A percentile compares a stretch with the other conserved stretches of the same genome.
phyloP scores from a whole-genome alignment of 805 yeast species.

The Kluyveromyces aestuarii region DNA sequence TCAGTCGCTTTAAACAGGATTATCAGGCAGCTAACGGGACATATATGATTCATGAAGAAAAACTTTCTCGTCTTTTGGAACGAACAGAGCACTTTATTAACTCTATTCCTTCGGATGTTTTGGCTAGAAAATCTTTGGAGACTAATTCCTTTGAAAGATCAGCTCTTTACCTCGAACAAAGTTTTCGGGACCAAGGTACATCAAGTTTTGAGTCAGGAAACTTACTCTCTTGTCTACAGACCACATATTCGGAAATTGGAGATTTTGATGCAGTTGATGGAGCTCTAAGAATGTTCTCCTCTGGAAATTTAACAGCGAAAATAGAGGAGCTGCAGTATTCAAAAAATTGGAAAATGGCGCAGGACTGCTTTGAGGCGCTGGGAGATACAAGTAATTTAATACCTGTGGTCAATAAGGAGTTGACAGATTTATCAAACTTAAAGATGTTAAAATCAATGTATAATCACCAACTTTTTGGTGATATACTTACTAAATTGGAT shows the following conservation, averaged over 20 bases:
- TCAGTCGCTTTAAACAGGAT: slow-evolving; percentile 32
- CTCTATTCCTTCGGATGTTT: slow-evolving; percentile 52
- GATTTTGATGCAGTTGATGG: slow-evolving; percentile 91
- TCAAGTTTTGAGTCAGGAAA: slow-evolving; percentile 19
- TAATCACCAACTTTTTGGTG: slow-evolving; percentile 68
- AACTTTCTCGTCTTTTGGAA: slow-evolving; percentile 16
- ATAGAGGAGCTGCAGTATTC: slow-evolving; percentile 74
- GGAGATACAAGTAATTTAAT: slow-evolving; percentile 34
- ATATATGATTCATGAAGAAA: slow-evolving; percentile 18
- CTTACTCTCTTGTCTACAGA: slow-evolving; percentile 46
- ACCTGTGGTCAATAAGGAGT: slow-evolving; percentile 16
- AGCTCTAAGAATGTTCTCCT: slow-evolving; percentile 61
- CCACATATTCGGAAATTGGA: slow-evolving; percentile 76
- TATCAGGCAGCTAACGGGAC: slow-evolving; percentile 23
- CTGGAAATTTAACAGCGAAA: slow-evolving; percentile 63
- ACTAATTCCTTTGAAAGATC: slow-evolving; percentile 85
- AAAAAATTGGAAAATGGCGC: slow-evolving; percentile 80
- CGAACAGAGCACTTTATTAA: slow-evolving; percentile 41
- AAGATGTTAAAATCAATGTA: slow-evolving; percentile 62
- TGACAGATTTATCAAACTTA: slow-evolving; percentile 27
- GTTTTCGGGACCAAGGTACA: slow-evolving; percentile 37
- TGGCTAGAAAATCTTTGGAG: slow-evolving; percentile 74
- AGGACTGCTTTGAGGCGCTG: slow-evolving; percentile 69
- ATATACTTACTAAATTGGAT: slow-evolving; percentile 45
- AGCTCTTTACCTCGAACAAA: slow-evolving; percentile 73